These are phyloP conservation scores for Brassica carinata DNA, from an alignment of 345 rosid genomes.

Conservation along the genomic window DNA sequence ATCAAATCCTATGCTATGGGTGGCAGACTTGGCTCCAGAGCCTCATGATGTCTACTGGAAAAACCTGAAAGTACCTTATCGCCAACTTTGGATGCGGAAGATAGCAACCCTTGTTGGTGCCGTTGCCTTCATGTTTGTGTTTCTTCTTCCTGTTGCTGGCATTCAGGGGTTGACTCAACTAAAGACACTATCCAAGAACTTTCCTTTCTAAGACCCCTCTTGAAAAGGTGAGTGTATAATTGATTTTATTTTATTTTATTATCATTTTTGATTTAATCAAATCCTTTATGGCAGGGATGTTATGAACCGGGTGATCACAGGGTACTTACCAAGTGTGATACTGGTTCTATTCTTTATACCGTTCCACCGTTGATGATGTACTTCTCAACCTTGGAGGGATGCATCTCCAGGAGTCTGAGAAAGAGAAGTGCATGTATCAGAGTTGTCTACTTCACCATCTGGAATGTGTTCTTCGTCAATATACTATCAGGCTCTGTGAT, in stretches of 20 bases:
- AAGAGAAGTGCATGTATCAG: slow-evolving; percentile 84
- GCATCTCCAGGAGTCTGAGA: slow-evolving; percentile 70
- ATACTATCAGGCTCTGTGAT: slow-evolving; percentile 81
- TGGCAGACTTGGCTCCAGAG: slow-evolving; percentile 84
- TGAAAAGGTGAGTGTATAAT: slow-evolving; percentile 56
- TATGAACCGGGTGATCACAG: slow-evolving; percentile 67
- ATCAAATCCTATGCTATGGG: slow-evolving; percentile 95
- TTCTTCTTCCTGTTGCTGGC: slow-evolving; percentile 74
- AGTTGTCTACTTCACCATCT: slow-evolving; percentile 80
- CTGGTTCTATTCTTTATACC: slow-evolving; percentile 58
- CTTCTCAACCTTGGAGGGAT: slow-evolving; percentile 78
- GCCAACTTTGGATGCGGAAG: slow-evolving; percentile 85
- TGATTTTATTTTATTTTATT: too few relatives aligned
- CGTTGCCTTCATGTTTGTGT: slow-evolving; percentile 69
- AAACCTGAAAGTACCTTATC: slow-evolving; percentile 77
- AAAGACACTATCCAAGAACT: slow-evolving; percentile 47
- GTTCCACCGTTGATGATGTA: slow-evolving; percentile 95
- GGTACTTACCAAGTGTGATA: slow-evolving; percentile 95
- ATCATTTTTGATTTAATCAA: too few relatives aligned
- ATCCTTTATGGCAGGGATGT: slow-evolving; percentile 45
- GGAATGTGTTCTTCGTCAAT: slow-evolving; percentile 93
- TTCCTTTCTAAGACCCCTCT: slow-evolving; percentile 61
- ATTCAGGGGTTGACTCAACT: slow-evolving; percentile 86
- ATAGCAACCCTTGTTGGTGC: slow-evolving; percentile 66
- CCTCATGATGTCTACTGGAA: slow-evolving; percentile 93